A percentile compares a stretch with the other conserved stretches of the same genome.
Evolutionary conservation across 208 protist genomes (phyloP).

Genomic region (Trypanosoma conorhini): DNA sequence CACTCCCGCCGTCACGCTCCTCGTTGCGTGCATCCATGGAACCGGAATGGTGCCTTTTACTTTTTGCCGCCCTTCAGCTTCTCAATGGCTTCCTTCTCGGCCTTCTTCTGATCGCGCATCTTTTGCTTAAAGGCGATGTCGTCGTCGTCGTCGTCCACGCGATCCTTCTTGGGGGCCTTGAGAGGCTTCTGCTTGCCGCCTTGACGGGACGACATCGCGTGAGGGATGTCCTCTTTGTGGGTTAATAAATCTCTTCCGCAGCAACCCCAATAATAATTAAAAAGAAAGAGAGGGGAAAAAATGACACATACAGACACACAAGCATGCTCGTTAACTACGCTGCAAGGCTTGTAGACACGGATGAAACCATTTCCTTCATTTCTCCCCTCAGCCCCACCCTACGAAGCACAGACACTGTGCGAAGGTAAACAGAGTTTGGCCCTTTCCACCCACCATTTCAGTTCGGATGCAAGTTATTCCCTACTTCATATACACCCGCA

Average conservation of each 20-base stretch:
- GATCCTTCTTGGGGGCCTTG: conserved; percentile 88
- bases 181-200: conserved; percentile 91
- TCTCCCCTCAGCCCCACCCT: background rate
- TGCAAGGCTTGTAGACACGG: background rate
- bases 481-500: background rate
- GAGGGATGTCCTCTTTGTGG: conserved; percentile 7
- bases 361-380: background rate
- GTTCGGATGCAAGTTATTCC: background rate
- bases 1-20: background rate
- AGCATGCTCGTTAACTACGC: background rate
- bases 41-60: background rate
- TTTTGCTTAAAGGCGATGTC: conserved; percentile 79
- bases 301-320: background rate
- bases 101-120: conserved; percentile 82
- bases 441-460: too few relatives aligned
- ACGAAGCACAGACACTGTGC: background rate
- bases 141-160: conserved; percentile 61
- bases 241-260: background rate
- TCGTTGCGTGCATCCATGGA: background rate
- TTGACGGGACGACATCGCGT: conserved; percentile 75
- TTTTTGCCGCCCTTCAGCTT: conserved; percentile 82
- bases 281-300: background rate
- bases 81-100: conserved; percentile 86
- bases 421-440: background rate
- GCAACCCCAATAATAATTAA: background rate